These are phyloP conservation scores for Gardenia jasminoides DNA, from an alignment of 257 asterid genomes.

Conservation along the genomic window DNA sequence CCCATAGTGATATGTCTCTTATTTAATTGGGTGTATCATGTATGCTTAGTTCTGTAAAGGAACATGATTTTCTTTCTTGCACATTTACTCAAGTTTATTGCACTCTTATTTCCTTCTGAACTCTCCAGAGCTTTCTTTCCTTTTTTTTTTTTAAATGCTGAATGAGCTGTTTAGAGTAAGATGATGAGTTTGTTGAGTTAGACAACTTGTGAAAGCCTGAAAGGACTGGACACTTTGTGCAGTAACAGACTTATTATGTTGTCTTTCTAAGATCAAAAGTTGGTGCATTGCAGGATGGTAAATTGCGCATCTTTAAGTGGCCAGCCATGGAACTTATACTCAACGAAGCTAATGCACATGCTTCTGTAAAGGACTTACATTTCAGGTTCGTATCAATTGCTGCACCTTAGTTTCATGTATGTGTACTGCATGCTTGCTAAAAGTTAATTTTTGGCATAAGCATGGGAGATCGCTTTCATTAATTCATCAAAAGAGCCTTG, in stretches of 20 bases:
- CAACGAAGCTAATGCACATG: slow-evolving; percentile 57
- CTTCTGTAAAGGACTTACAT: slow-evolving; percentile 83
- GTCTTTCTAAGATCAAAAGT: neutral
- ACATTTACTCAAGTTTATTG: neutral
- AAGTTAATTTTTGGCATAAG: neutral
- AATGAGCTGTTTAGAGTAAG: neutral
- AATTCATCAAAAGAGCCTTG: slow-evolving; percentile 8
- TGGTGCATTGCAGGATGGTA: slow-evolving; percentile 87
- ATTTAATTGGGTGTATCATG: neutral
- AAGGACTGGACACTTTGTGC: slow-evolving; percentile 11
- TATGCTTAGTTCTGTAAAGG: neutral
- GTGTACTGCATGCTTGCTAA: neutral
- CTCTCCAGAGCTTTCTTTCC: too few relatives aligned
- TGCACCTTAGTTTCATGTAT: neutral
- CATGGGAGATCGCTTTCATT: neutral
- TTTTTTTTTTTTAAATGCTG: too few relatives aligned
- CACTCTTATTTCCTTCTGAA: neutral
- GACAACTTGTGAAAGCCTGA: neutral
- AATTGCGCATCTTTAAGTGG: slow-evolving; percentile 87
- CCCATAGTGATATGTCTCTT: neutral
- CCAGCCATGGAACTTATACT: slow-evolving; percentile 74
- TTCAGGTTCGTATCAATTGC: slow-evolving; percentile 58
- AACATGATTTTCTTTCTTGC: neutral
- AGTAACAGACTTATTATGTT: slow-evolving; percentile 23
- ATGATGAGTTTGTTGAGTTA: neutral